Base-by-base conservation (phyloP, 352 stramenopile species). In the Blastocystis sp. region DNA sequence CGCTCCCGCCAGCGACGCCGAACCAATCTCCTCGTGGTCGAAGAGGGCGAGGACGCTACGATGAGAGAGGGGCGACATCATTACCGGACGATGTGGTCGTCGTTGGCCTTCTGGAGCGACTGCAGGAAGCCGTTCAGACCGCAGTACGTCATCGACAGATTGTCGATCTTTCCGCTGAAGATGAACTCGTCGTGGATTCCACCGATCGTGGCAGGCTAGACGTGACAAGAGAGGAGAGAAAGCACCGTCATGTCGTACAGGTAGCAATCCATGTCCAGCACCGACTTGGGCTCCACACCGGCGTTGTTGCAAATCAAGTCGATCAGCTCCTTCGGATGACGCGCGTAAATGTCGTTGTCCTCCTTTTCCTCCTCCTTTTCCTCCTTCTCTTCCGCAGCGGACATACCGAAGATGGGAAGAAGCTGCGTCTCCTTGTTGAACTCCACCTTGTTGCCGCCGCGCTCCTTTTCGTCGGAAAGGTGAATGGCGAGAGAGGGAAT, bases 11-110 rank as follows among this genome's bases (percentile, higher is more conserved):
- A 93, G 92, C 63, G 94, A 97, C 82, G 92, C 92, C 65, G 94
- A 98, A 12, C 96, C 96, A 78, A 98, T 95, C 92, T 99, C 96
- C 93, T 99, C 97, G 90, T 99, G 96, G 93, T 99, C 97, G 92
- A 98, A 99, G 29, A 98, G 93, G 1, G 96, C 95, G n/a, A 97
- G 93, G 29, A 98, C 94, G 16, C 74, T 82, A 21, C 35, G 16
- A 31, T 16, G 2, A 9, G 26, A 33, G 21, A 16, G 31, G 3
- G 39, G 61, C 1, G 70, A 13, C 1, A 70, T 29, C 19, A 90
- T 51, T 45, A 77, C 66, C 74, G 59, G 19, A 85, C 74, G 16
- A 67, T 85, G 74, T 69, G 74, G 33, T 85, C 74, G 41, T 85
- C 59, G 24, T 26, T 59, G 9, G 65, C 74, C 74, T 66, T 51